A percentile compares a stretch with the other conserved stretches of the same genome.
Conservation (phyloP, 78 protist genomes). For the Emiliania huxleyi region DNA sequence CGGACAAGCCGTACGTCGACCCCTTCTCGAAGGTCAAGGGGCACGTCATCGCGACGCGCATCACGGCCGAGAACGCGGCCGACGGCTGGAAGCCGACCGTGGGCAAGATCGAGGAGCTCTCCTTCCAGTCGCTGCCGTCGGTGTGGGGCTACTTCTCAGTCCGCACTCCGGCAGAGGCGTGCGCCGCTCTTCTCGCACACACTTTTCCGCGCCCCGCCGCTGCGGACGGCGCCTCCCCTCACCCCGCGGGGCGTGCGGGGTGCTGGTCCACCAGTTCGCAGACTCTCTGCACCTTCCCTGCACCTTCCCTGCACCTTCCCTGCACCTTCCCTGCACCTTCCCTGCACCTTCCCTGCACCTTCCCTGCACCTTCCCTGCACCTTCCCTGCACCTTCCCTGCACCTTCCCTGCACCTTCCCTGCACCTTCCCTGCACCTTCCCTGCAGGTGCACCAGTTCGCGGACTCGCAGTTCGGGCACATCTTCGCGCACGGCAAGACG, state of each 20-base stretch:
- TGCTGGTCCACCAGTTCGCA: too few relatives aligned
- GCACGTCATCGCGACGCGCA: conserved; percentile 93
- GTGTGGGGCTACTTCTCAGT: conserved; percentile 97
- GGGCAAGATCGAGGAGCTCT: conserved; percentile 78
- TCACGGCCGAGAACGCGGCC: conserved; percentile 98
- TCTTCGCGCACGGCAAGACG: conserved; percentile 83
- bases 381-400: too few relatives aligned
- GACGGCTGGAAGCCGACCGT: conserved; percentile 49
- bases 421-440: too few relatives aligned
- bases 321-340: too few relatives aligned
- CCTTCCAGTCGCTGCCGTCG: conserved; percentile 23
- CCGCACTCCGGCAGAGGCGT: conserved; percentile 37
- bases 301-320: too few relatives aligned
- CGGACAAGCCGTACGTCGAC: not conserved
- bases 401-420: too few relatives aligned
- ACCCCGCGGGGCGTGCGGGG: too few relatives aligned
- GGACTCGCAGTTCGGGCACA: conserved; percentile 82
- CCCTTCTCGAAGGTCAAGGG: not conserved
- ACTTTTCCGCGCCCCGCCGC: too few relatives aligned
- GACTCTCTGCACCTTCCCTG: too few relatives aligned
- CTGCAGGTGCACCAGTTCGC: conserved; percentile 85
- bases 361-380: too few relatives aligned
- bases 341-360: too few relatives aligned
- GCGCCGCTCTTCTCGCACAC: too few relatives aligned
- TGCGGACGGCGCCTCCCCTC: not conserved